Percentiles rank a stretch among this genome's conserved stretches.
Evolutionary conservation across 345 rosid genomes (phyloP).

Genomic region (Litchi chinensis): DNA sequence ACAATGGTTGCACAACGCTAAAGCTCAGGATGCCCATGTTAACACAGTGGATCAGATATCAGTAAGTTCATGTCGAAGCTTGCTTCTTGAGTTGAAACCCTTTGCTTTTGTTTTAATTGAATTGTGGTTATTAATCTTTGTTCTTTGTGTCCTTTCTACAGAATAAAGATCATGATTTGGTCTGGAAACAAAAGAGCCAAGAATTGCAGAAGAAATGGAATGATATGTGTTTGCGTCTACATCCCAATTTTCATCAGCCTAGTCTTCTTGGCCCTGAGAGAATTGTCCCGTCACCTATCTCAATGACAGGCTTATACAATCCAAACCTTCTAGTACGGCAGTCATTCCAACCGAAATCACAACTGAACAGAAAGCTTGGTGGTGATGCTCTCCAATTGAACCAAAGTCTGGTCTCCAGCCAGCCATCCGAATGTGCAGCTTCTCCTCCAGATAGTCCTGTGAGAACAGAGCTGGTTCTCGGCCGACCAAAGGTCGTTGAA

Average conservation of each 20-base stretch:
- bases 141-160: conserved; percentile 23
- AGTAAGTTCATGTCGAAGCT: conserved; percentile 30
- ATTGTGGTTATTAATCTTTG: not conserved
- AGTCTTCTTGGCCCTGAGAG: conserved; percentile 39
- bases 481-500: conserved; percentile 49
- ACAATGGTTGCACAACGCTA: conserved; percentile 80
- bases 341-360: conserved; percentile 64
- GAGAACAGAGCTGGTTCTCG: conserved; percentile 83
- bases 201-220: conserved; percentile 90
- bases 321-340: conserved; percentile 58
- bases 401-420: conserved; percentile 35
- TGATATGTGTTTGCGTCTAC: conserved; percentile 61
- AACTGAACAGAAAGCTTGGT: conserved; percentile 45
- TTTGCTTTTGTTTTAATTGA: not conserved
- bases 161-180: conserved; percentile 62
- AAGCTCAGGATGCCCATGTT: conserved; percentile 38
- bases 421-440: conserved; percentile 28
- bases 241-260: conserved; percentile 61
- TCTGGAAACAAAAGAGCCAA: conserved; percentile 47
- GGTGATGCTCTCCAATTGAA: conserved; percentile 40
- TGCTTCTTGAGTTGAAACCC: not conserved
- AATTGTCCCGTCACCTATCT: conserved; percentile 45
- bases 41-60: conserved; percentile 43
- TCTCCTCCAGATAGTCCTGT: conserved; percentile 76
- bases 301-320: conserved; percentile 50